These are phyloP conservation scores for Physaria fendleri DNA, from an alignment of 345 rosid genomes.

Conservation along the genomic window DNA sequence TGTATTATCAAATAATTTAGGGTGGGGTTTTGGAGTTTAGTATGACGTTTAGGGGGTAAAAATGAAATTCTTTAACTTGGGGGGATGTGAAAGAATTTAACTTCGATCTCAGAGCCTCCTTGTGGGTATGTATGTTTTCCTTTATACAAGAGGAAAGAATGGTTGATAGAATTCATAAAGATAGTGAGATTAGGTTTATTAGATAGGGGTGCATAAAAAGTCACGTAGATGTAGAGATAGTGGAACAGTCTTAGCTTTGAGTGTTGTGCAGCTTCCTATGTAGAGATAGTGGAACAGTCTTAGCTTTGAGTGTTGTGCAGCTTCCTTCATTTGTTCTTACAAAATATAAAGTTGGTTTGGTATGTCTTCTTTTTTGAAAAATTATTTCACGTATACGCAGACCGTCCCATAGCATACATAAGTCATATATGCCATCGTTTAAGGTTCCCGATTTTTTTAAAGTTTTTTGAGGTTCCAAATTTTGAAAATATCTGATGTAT, in stretches of 20 bases:
- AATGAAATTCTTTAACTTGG: neutral
- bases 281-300: constrained; percentile 29
- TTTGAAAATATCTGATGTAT: too few species aligned
- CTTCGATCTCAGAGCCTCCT: constrained; percentile 17
- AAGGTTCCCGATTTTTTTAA: too few species aligned
- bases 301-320: constrained; percentile 26
- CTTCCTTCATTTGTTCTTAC: constrained; percentile 1
- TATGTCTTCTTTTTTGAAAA: too few species aligned
- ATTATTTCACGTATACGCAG: too few species aligned
- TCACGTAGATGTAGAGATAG: constrained; percentile 18
- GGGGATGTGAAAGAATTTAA: constrained; percentile 11
- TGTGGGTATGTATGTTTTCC: constrained; percentile 29
- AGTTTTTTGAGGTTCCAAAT: too few species aligned
- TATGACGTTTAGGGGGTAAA: constrained; percentile 16
- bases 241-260: constrained; percentile 30
- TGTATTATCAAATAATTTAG: constrained; percentile 18
- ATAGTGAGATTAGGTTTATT: neutral
- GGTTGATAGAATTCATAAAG: constrained; percentile 1
- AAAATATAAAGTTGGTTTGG: neutral
- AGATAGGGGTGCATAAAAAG: constrained; percentile 25
- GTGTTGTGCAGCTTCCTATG: constrained; percentile 22
- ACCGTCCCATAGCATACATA: too few species aligned
- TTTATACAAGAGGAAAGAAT: constrained; percentile 18
- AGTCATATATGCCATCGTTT: too few species aligned
- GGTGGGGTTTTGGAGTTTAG: constrained; percentile 14